Evolutionary conservation across 2,329 filamentous ascomycete species (phyloP).

Genomic region (Colletotrichum plurivorum): DNA sequence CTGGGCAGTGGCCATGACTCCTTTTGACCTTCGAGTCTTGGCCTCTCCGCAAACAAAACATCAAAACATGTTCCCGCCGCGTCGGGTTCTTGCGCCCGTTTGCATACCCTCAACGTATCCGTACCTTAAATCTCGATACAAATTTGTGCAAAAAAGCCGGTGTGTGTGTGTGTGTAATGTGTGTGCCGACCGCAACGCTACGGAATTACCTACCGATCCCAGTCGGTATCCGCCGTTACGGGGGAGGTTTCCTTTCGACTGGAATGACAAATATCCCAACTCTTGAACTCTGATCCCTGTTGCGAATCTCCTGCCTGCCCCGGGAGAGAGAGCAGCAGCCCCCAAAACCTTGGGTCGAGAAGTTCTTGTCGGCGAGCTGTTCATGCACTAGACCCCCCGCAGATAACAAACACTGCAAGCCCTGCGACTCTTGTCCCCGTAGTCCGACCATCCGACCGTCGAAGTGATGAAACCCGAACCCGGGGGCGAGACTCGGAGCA

Average conservation of each 20-base stretch:
- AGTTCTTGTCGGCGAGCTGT: not conserved
- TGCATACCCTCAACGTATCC: too few species aligned
- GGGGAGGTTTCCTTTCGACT: not conserved
- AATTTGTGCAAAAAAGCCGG: too few species aligned
- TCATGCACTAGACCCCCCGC: not conserved
- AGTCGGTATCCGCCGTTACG: too few species aligned
- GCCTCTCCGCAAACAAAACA: not conserved
- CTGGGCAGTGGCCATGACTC: not conserved
- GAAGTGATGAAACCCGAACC: not conserved
- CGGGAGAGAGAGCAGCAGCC: constrained; percentile 1
- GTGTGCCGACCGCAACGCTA: too few species aligned
- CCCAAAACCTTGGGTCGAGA: not conserved
- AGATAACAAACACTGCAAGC: not conserved
- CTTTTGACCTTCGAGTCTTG: not conserved
- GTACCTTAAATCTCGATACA: too few species aligned
- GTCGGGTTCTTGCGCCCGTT: too few species aligned
- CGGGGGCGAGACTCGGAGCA: not conserved
- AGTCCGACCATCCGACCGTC: not conserved
- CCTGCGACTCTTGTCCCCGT: not conserved
- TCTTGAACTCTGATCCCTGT: constrained; percentile 15
- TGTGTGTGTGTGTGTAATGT: too few species aligned
- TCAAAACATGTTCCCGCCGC: not conserved
- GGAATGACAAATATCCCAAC: constrained; percentile 11
- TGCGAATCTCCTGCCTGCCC: not conserved
- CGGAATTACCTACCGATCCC: too few species aligned